Conservation (phyloP, 768 basidiomycete genomes). For the Boletellus sp. region DNA sequence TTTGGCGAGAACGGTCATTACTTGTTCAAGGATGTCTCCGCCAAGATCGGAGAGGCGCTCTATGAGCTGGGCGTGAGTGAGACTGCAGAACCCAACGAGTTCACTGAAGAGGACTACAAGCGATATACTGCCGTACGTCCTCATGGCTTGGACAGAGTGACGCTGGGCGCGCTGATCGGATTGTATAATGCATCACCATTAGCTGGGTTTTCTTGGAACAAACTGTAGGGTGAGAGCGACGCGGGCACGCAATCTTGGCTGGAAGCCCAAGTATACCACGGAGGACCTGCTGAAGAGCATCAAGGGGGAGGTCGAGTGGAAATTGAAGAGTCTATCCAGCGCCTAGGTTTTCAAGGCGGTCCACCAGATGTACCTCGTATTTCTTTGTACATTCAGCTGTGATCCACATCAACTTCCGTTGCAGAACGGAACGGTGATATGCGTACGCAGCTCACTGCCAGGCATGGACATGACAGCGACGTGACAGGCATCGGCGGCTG, state of each 20-base stretch:
- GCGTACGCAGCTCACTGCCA: no score
- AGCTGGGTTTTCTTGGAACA: constrained; percentile 21
- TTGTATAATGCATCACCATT: not conserved
- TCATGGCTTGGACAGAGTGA: no score
- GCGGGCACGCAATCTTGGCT: constrained; percentile 24
- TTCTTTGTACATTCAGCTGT: not conserved
- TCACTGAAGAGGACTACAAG: constrained; percentile 30
- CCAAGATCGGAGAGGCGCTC: constrained; percentile 37
- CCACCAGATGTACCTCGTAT: not conserved
- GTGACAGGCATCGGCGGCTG: no score
- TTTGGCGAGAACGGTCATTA: constrained; percentile 54
- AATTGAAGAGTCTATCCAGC: constrained; percentile 7
- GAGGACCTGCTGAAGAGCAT: constrained; percentile 23
- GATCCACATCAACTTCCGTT: no score
- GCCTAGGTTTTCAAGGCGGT: not conserved
- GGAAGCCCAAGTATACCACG: constrained; percentile 31
- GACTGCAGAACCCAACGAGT: constrained; percentile 37
- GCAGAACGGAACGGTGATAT: no score
- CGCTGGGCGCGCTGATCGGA: not conserved
- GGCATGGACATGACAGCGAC: no score
- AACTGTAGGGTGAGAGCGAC: constrained; percentile 19
- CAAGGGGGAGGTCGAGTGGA: constrained; percentile 18
- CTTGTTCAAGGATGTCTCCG: constrained; percentile 40
- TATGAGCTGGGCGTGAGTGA: constrained; percentile 14
- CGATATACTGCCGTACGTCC: constrained; percentile 5